Base-by-base conservation (phyloP, 139 green algal species). In the Monoraphidium neglectum region DNA sequence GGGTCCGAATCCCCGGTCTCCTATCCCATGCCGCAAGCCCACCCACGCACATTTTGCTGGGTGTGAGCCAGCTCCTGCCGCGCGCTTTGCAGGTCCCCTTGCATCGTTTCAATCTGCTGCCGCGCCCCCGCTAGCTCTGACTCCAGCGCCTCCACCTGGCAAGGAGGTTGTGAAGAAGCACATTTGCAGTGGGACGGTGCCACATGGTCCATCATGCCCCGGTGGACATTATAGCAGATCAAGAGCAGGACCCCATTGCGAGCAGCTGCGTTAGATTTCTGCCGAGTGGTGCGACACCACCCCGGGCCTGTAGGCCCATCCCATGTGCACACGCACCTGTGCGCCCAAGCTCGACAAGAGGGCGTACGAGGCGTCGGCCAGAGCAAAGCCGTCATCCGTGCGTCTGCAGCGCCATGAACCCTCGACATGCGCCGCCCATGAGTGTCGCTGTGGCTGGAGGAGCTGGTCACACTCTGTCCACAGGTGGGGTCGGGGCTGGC, bases 1-100 rank as follows among this genome's bases (percentile, higher is more conserved):
- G 43, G 43, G 43, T 51, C 12, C 8, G 43, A 12, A 21, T 51
- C n/a, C n/a, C n/a, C n/a, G 43, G 43, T 12, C 43, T 12, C 12
- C 43, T 51, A 51, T 8, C 43, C 8, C 43, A 12, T 51, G 43
- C 43, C 8, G 12, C 8, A 8, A 12, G 43, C 43, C 8, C 43
- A 51, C 8, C 8, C 8, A 51, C 43, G 12, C 43, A 51, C 43
- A 8, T 12, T 51, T 8, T 51, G 8, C 43, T 51, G 43, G 8
- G 43, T 12, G 8, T 12, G 43, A 8, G 43, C 43, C 43, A 77
- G 72, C 72, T 77, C 38, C 72, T 60, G 59, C 47, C 70, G 60
- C 38, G 72, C 70, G 16, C 30, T 23, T 47, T 5, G 21, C 12
- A 77, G 72, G 30, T 77, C 38, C 23, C 54, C 30, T 26, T 66